Evolutionary conservation across 257 asterid species (phyloP).

Genomic region (Cruciata laevipes): DNA sequence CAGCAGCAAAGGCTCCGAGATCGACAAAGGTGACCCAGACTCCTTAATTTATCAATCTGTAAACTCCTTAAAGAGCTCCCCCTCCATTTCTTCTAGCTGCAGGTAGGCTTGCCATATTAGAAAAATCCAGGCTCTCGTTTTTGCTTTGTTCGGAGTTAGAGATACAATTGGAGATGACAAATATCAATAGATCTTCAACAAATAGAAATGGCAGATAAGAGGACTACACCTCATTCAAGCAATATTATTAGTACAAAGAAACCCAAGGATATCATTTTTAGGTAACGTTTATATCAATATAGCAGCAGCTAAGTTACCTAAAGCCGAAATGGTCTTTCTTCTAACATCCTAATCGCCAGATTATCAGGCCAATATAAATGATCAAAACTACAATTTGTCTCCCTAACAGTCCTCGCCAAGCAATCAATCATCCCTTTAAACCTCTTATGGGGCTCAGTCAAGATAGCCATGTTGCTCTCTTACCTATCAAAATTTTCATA

Average conservation of each 20-base stretch:
- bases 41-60: too few species aligned
- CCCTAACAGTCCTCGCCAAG: background rate
- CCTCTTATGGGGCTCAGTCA: too few species aligned
- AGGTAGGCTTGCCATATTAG: constrained; percentile 17
- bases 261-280: background rate
- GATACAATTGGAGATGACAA: background rate
- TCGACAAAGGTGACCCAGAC: constrained; percentile 75
- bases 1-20: constrained; percentile 78
- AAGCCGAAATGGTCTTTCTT: background rate
- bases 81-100: constrained; percentile 51
- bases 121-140: too few species aligned
- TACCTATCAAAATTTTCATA: too few species aligned
- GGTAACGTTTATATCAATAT: too few species aligned
- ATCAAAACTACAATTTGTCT: background rate
- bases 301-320: too few species aligned
- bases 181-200: too few species aligned
- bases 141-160: background rate
- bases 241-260: background rate
- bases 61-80: constrained; percentile 53
- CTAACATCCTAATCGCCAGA: background rate
- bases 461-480: too few species aligned
- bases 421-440: too few species aligned
- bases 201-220: too few species aligned
- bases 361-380: background rate
- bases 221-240: background rate